Percentiles rank a stretch among this genome's conserved stretches.
Evolutionary conservation across 2,329 filamentous ascomycete genomes (phyloP).

Genomic region (Penicillium griseofulvum): DNA sequence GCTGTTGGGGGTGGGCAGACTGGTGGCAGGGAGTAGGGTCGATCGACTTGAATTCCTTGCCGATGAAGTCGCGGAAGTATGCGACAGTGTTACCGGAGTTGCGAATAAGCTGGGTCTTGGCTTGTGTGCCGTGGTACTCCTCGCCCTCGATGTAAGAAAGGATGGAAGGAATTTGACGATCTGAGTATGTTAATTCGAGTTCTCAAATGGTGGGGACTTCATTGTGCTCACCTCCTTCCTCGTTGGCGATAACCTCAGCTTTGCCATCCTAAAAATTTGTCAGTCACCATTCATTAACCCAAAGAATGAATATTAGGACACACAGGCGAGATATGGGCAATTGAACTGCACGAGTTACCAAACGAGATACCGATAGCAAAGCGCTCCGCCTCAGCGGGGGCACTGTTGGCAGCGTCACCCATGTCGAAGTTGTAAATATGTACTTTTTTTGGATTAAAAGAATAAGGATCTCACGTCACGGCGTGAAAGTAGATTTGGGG

Average conservation of each 20-base stretch:
- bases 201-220: conserved; percentile 6
- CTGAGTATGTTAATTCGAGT: conserved; percentile 47
- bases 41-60: conserved; percentile 95
- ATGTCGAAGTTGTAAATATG: conserved; percentile 32
- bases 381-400: conserved; percentile 49
- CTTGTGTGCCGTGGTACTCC: conserved; percentile 94
- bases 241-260: conserved; percentile 96
- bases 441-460: conserved; percentile 11
- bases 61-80: conserved; percentile 93
- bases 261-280: conserved; percentile 68
- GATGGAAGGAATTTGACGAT: conserved; percentile 93
- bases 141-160: conserved; percentile 94
- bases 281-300: conserved; percentile 1
- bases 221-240: conserved; percentile 76
- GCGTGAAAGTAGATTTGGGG: conserved; percentile 15
- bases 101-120: conserved; percentile 87
- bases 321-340: conserved; percentile 75
- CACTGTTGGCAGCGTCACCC: conserved; percentile 55
- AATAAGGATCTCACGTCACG: conserved; percentile 15
- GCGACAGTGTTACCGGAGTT: conserved; percentile 91
- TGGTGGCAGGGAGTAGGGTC: conserved; percentile 93
- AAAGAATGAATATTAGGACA: conserved; percentile 21
- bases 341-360: conserved; percentile 97
- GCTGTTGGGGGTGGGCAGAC: conserved; percentile 82
- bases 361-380: conserved; percentile 92